These are phyloP conservation scores for Cryphonectria radicalis DNA, from an alignment of 2,329 filamentous ascomycete genomes.

Conservation along the genomic window DNA sequence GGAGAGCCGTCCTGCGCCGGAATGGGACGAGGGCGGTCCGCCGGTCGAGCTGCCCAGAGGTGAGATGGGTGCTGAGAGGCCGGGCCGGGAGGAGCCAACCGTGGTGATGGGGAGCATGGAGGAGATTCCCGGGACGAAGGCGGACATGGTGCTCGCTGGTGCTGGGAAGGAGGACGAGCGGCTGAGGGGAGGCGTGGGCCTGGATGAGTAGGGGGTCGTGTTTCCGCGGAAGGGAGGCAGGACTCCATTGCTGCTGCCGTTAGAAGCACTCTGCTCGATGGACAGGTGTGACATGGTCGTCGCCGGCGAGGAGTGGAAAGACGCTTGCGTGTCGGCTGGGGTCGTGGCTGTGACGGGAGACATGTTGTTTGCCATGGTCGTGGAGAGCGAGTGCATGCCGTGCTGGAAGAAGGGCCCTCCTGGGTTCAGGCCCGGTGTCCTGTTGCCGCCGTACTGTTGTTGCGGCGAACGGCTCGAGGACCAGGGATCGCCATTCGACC, in stretches of 20 bases:
- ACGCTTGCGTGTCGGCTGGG: conserved; percentile 28
- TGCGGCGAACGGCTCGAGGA: conserved; percentile 27
- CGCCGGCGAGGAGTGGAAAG: conserved; percentile 29
- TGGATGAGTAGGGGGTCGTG: conserved; percentile 22
- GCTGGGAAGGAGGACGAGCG: conserved; percentile 27
- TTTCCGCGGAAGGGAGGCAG: conserved; percentile 29
- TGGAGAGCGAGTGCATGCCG: conserved; percentile 26
- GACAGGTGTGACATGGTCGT: conserved; percentile 31
- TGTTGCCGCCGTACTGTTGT: conserved; percentile 23
- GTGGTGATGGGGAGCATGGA: conserved; percentile 29
- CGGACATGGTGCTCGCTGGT: conserved; percentile 24
- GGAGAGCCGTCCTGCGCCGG: conserved; percentile 24
- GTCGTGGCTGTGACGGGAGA: conserved; percentile 29
- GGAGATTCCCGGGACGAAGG: conserved; percentile 29
- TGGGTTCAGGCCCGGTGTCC: conserved; percentile 23
- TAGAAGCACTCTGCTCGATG: conserved; percentile 26
- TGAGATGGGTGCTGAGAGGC: conserved; percentile 53
- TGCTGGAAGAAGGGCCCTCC: conserved; percentile 29
- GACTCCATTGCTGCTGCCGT: conserved; percentile 26
- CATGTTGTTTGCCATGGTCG: conserved; percentile 27
- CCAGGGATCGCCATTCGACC: conserved; percentile 27
- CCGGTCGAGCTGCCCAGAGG: conserved; percentile 26
- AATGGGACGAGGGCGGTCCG: conserved; percentile 5
- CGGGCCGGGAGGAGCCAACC: conserved; percentile 24
- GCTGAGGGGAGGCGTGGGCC: conserved; percentile 28